phyloP scores from a whole-genome alignment of 495 filamentous ascomycete species.

The Trichoderma virens region DNA sequence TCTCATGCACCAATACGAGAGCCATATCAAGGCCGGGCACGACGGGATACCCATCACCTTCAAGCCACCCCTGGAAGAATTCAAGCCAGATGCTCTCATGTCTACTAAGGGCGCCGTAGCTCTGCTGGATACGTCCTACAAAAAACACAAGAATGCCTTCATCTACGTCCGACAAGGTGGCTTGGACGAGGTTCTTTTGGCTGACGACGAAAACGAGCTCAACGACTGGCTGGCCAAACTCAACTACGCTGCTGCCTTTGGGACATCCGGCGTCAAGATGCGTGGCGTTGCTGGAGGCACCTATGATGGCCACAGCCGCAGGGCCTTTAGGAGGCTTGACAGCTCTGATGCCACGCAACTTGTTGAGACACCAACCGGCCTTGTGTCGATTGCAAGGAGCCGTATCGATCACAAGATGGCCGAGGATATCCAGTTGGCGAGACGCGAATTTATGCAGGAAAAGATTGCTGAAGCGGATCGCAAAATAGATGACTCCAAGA shows the following conservation, averaged over 20 bases:
- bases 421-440: constrained; percentile 71
- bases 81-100: constrained; percentile 88
- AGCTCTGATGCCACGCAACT: constrained; percentile 43
- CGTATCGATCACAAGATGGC: constrained; percentile 73
- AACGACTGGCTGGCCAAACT: constrained; percentile 96
- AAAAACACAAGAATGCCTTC: constrained; percentile 94
- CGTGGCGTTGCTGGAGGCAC: constrained; percentile 76
- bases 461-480: constrained; percentile 81
- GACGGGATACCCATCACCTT: constrained; percentile 71
- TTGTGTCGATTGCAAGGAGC: constrained; percentile 57
- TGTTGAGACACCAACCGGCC: constrained; percentile 60
- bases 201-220: constrained; percentile 81
- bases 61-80: constrained; percentile 77
- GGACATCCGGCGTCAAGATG: constrained; percentile 85
- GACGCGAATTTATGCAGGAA: constrained; percentile 70
- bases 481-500: constrained; percentile 62
- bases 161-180: constrained; percentile 83
- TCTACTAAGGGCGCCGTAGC: constrained; percentile 89
- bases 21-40: constrained; percentile 62
- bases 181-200: constrained; percentile 84
- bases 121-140: constrained; percentile 77
- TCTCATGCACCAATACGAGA: constrained; percentile 77
- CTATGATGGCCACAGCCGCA: constrained; percentile 74
- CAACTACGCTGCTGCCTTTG: constrained; percentile 92
- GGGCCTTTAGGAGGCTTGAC: constrained; percentile 62